Base-by-base conservation (phyloP, 1,284 basidiomycete genomes). In the Fistulina hepatica region DNA sequence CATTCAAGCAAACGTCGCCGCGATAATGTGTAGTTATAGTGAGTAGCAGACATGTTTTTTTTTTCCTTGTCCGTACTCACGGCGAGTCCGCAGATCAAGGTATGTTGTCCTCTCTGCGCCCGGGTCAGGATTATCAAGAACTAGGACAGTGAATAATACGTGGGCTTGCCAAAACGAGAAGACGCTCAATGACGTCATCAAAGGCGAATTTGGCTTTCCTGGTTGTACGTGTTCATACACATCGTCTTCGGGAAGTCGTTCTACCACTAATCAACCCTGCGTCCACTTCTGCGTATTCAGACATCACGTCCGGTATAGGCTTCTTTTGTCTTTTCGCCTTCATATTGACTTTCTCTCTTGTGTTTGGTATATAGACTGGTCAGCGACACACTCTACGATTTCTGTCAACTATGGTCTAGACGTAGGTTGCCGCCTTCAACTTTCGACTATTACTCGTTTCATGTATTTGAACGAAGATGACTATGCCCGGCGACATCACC, bases 21-120 rank as follows among this genome's bases (percentile, higher is more conserved):
- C 71, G 3, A 65, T 82, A 33, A 82, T 82, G 79, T 81, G 76
- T 56, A 73, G 73, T 34, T 81, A 81, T 55, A 76, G 72, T 67
- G 46, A 44, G 57, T 56, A 28, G 25, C 12, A 26, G 52, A 48
- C 2, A 17, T 6, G n/a, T 20, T 21, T 16, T 33, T 17, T 25
- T 6, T 6, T 33, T 26, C 5, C 28, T 31, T 25, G 28, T 21
- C 7, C 28, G 31, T 16, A 39, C 41, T 30, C 26, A 19, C 3
- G 16, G 25, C 3, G 35, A 24, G 5, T 30, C 37, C n/a, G 27
- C 33, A 69, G 64, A 67, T 50, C 64, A 65, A 55, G 64, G 65
- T 67, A 37, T 21, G 59, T 47, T 13, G 27, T 22, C 28, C 20
- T 23, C 28, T 16, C 17, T 8, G 27, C 20, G 12, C 11, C 21